Conservation (phyloP, 495 filamentous ascomycete genomes). For the Podospora fimiseda region DNA sequence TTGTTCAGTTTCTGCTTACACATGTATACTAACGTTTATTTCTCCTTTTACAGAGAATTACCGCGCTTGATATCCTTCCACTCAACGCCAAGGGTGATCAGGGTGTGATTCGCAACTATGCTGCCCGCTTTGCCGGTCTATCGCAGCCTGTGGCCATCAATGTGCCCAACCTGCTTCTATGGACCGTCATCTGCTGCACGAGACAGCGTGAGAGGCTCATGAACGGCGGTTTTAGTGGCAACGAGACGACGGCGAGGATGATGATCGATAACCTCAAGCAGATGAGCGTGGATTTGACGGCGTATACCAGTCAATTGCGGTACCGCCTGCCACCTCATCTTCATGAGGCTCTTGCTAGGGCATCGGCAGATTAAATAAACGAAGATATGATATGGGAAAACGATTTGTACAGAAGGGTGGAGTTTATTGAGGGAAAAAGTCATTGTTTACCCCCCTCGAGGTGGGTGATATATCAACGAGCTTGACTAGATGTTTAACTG, state of each 20-base stretch:
- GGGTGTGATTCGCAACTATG: constrained; percentile 62
- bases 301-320: constrained; percentile 89
- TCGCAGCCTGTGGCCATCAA: constrained; percentile 75
- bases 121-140: constrained; percentile 67
- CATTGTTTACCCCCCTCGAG: too few relatives aligned
- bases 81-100: constrained; percentile 64
- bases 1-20: constrained; percentile 5
- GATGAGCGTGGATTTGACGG: constrained; percentile 79
- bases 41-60: constrained; percentile 56
- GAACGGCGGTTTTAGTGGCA: constrained; percentile 61
- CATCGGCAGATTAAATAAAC: constrained; percentile 56
- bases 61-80: constrained; percentile 67
- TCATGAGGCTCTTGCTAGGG: constrained; percentile 74
- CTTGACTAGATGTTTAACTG: too few relatives aligned
- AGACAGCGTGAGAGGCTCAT: constrained; percentile 62
- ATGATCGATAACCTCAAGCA: constrained; percentile 65
- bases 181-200: constrained; percentile 81
- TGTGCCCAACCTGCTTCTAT: constrained; percentile 82
- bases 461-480: too few relatives aligned
- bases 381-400: background rate
- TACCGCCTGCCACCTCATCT: constrained; percentile 70
- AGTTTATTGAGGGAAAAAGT: background rate
- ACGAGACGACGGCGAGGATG: constrained; percentile 57
- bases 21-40: background rate
- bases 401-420: background rate